Conservation (phyloP, 306 rosid genomes). For the Begonia loranthoides region DNA sequence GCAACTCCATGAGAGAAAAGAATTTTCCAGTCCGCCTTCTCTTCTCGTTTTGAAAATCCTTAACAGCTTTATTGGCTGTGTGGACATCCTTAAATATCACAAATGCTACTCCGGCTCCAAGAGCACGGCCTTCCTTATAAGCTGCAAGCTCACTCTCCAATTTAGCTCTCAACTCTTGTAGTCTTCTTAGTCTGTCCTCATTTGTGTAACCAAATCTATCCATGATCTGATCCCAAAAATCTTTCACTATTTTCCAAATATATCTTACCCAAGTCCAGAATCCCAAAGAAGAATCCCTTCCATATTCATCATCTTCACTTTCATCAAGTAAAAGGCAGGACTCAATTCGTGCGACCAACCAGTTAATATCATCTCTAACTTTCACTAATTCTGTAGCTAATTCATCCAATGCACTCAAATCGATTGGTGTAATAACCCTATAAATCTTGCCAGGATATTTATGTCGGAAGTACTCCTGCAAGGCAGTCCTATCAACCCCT, state of each 20-base stretch:
- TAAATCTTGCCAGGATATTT: slow-evolving; percentile 88
- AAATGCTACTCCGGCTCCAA: slow-evolving; percentile 82
- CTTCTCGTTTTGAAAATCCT: slow-evolving; percentile 83
- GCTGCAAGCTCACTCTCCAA: slow-evolving; percentile 77
- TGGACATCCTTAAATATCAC: slow-evolving; percentile 90
- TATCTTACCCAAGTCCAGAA: slow-evolving; percentile 18
- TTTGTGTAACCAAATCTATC: slow-evolving; percentile 52
- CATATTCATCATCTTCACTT: slow-evolving; percentile 15
- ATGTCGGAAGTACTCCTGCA: slow-evolving; percentile 74
- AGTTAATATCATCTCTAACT: slow-evolving; percentile 63
- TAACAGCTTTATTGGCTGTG: slow-evolving; percentile 85
- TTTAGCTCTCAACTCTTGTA: slow-evolving; percentile 71
- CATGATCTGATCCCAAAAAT: slow-evolving; percentile 22
- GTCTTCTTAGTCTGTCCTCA: slow-evolving; percentile 57
- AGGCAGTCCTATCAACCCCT: slow-evolving; percentile 45
- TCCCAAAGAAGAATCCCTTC: slow-evolving; percentile 12
- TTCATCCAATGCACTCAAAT: slow-evolving; percentile 91
- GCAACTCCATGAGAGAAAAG: slow-evolving; percentile 67
- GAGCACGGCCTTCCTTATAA: slow-evolving; percentile 74
- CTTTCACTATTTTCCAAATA: slow-evolving; percentile 29
- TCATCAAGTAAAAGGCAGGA: slow-evolving; percentile 55
- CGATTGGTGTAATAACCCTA: slow-evolving; percentile 68
- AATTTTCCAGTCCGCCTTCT: slow-evolving; percentile 70
- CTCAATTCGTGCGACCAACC: slow-evolving; percentile 70
- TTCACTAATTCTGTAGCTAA: slow-evolving; percentile 52